Evolutionary conservation across 352 stramenopile genomes (phyloP).

Genomic region (Phytophthora foliorum): DNA sequence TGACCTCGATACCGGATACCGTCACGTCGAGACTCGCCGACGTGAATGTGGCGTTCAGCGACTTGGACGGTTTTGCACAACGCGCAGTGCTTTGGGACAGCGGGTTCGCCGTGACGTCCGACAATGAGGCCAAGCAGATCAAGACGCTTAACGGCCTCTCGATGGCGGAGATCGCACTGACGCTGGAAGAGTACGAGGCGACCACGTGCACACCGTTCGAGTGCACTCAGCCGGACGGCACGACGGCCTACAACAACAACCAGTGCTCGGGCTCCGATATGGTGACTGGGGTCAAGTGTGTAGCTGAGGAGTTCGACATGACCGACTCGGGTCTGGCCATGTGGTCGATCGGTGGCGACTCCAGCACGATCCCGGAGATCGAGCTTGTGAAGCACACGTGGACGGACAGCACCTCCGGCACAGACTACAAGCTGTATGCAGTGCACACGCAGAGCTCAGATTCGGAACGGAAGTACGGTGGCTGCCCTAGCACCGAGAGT

Average conservation of each 20-base stretch:
- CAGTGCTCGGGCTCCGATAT: slow-evolving; percentile 32
- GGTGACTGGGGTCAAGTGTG: slow-evolving; percentile 36
- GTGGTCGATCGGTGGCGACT: slow-evolving; percentile 35
- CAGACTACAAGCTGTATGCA: slow-evolving; percentile 31
- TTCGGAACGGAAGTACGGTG: slow-evolving; percentile 26
- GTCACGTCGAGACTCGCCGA: slow-evolving; percentile 30
- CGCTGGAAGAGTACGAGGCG: slow-evolving; percentile 28
- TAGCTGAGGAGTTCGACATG: slow-evolving; percentile 29
- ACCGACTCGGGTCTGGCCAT: slow-evolving; percentile 25
- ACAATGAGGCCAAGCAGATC: slow-evolving; percentile 38
- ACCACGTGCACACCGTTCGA: slow-evolving; percentile 23
- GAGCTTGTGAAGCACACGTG: slow-evolving; percentile 31
- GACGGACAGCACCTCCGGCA: slow-evolving; percentile 10
- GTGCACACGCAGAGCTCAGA: slow-evolving; percentile 22
- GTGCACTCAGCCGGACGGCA: slow-evolving; percentile 29
- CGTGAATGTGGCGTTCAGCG: slow-evolving; percentile 26
- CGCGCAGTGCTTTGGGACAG: slow-evolving; percentile 69
- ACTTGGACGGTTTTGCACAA: slow-evolving; percentile 48
- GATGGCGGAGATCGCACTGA: slow-evolving; percentile 45
- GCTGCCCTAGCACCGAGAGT: slow-evolving; percentile 16
- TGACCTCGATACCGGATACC: slow-evolving; percentile 27
- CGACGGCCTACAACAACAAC: slow-evolving; percentile 22
- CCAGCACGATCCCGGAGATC: slow-evolving; percentile 29
- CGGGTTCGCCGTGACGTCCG: slow-evolving; percentile 41
- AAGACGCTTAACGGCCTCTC: slow-evolving; percentile 35